A percentile compares a stretch with the other conserved stretches of the same genome.
Conservation (phyloP, 192 early-diverging fungal genomes). For the Endogone sp. region DNA sequence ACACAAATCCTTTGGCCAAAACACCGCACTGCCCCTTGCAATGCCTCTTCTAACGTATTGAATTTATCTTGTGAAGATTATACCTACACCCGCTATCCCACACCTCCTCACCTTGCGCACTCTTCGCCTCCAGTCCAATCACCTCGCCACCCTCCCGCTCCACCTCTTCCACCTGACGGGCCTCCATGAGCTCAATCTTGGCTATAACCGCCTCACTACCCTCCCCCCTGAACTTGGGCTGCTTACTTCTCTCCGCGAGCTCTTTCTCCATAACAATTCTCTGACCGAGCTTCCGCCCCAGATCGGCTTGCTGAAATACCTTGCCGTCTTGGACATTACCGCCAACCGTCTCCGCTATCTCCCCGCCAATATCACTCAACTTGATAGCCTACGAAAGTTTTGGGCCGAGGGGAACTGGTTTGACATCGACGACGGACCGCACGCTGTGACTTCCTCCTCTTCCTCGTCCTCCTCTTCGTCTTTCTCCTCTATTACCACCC, state of each 20-base stretch:
- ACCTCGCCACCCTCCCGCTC: conserved; percentile 17
- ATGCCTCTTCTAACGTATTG: too few species aligned
- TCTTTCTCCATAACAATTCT: conserved; percentile 30
- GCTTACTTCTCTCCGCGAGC: conserved; percentile 16
- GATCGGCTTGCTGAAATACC: conserved; percentile 13
- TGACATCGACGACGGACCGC: background rate
- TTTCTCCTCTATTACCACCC: background rate
- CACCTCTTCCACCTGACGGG: conserved; percentile 24
- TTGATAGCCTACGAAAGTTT: conserved; percentile 7
- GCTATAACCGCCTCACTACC: conserved; percentile 19
- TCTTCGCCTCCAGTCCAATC: conserved; percentile 26
- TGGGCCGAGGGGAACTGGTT: conserved; percentile 28
- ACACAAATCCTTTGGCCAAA: too few species aligned
- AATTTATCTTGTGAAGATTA: too few species aligned
- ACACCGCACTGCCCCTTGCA: too few species aligned
- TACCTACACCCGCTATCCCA: conserved; percentile 27
- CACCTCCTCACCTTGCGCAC: conserved; percentile 19
- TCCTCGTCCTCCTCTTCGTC: background rate
- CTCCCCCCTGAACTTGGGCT: conserved; percentile 25
- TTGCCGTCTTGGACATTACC: conserved; percentile 26
- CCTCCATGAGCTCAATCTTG: conserved; percentile 29
- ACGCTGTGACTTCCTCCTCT: background rate
- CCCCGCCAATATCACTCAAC: conserved; percentile 16
- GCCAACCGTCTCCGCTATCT: conserved; percentile 22
- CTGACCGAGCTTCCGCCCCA: conserved; percentile 22